Base-by-base conservation (phyloP, 139 green algal species). In the Chlorella ohadii region DNA sequence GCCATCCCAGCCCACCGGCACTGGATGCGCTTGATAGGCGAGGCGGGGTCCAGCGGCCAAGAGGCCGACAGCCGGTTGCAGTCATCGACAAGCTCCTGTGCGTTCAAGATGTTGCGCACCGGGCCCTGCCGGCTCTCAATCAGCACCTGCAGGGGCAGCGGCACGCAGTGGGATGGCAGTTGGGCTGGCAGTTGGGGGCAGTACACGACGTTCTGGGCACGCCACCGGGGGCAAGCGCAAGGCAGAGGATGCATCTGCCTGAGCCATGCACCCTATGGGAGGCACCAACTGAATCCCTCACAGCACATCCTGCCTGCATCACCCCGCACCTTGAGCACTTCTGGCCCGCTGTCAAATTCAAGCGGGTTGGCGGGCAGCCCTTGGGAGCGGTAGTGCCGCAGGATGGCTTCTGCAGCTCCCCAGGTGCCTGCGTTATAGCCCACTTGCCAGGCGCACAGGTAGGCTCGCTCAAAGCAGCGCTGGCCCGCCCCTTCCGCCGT, bases 91-190 rank as follows among this genome's bases (percentile, higher is more conserved):
- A 74, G 34, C 36, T 51, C 4, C 3, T 31, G 5, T 20, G n/a
- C 38, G 23, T 74, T 74, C 20, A 74, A 36, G 33, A 74, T 38
- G 67, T 55, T 74, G 67, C 67, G 67, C 67, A 74, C 67, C 36
- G 34, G 34, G 3, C 67, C 67, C 36, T 38, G 67, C 67, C 67
- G 67, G 6, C 67, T 38, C 19, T 74, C 67, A 47, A 74, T 74
- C 36, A 74, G 67, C 67, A 74, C 67, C 67, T 74, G 67, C 19
- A 47, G 65, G 5, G 9, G n/a, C 28, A 36, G n/a, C 15, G 5
- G n/a, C 12, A 71, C 3, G 4, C 6, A 68, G 28, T 15, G 13
- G 13, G 59, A 16, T 19, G 16, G 59, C 23, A 33, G 2, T 9
- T n/a, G 27, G 19, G 59, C 27, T 31, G 20, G 23, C 59, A 33